Base-by-base conservation (phyloP, 805 yeast species). In the Komagataella pseudopastoris region DNA sequence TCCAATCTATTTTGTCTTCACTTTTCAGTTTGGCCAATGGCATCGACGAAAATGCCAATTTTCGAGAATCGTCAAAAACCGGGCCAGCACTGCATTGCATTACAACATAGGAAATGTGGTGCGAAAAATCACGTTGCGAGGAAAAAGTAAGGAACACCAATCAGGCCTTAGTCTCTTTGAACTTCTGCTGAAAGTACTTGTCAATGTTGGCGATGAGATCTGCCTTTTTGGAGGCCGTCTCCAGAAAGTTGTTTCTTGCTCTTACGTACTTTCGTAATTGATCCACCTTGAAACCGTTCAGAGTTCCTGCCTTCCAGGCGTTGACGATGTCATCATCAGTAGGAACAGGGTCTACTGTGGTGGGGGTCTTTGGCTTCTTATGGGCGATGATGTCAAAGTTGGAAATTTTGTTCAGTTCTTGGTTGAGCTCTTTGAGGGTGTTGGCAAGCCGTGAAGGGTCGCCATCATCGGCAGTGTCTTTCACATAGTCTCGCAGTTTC, bases 131-230 rank as follows among this genome's bases (percentile, higher is more conserved):
- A 24, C 30, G 30, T 30, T 30, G 39, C 39, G 39, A 30, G 39
- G 39, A 30, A 30, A 30, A 30, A 10, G 39, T 30, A 30, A 30
- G 39, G 39, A 30, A 30, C 39, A 30, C 39, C 14, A 7, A 30
- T 30, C 39, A 30, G 39, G 39, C n/a, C 39, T 30, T 30, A 30
- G 39, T 30, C 39, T 30, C 39, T 30, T 30, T 30, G n/a, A 44
- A 44, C 46, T 20, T 44, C 6, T 44, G 23, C 4, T 17, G 36
- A 1, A 71, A 58, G 51, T 61, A 70, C 3, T 60, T 64, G 1
- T 44, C 51, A 20, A 77, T 74, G 53, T 70, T 73, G 6, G 64
- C 68, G 16, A 77, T 64, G 60, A 75, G 59, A 36, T 69, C 80
- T 14, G 56, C 65, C 56, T 76, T 77, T 49, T 63, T 70, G 1